Evolutionary conservation across 768 basidiomycete genomes (phyloP), one percentile per base, ranked within the genome.

Genomic region (Lactarius akahatsu): DNA sequence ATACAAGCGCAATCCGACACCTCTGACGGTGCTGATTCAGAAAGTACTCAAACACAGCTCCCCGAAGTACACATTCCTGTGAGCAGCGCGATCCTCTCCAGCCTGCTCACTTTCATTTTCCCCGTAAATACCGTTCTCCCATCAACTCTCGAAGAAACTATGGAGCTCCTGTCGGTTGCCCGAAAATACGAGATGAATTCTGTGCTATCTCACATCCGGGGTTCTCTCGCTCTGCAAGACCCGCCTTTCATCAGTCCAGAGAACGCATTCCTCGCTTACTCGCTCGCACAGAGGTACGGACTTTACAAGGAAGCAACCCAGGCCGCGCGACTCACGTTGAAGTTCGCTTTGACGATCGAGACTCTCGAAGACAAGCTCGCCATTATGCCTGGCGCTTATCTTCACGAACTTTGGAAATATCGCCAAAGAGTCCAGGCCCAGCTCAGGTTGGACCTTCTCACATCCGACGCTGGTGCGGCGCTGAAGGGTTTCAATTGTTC

Each of bases 81-180:
- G 16, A 66, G 30, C 2, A 36, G 38, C 28, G 15, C 38, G 8
- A 57, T 62, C 36, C 60, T 66, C 34, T 57, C 20, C 15, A 11
- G 13, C 11, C 30, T 66, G 3, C 47, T 66, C 45, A 47, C 45
- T 23, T 47, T 47, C 45, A 47, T 47, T 23, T 47, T 47, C 45
- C 45, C 45, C 4, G 5, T 41, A 9, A 3, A 26, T 18, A 28
- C 55, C 1, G 5, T 40, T 28, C 60, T 66, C 47, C 65, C 65
- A 13, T 5, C 15, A 20, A 34, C 20, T 4, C 20, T 61, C 10
- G 60, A 66, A 30, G 55, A 50, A 23, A 50, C 1, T 7, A 57
- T 66, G n/a, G 45, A 61, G 23, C 60, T 66, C 28, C 18, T 66
- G 23, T 66, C 60, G 2, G 65, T 50, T 43, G 65, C 65, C 2